phyloP scores from a whole-genome alignment of 176 grass and related monocot species.

The sorghum (Sorghum bicolor) region Sorghum_bicolor_NCBIv3 NC_012878.2:51493501-51494000 shows the following conservation, averaged over 20 bases:
- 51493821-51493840: constrained; percentile 24
- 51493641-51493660: background rate
- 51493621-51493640: background rate
- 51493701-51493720: constrained; percentile 43
- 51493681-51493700: background rate
- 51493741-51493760: background rate
- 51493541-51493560: no score
- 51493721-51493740: background rate
- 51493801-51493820: constrained; percentile 31
- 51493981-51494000: no score
- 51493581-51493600: background rate
- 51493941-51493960: no score
- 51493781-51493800: constrained; percentile 14
- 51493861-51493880: no score
- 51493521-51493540: background rate
- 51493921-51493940: no score
- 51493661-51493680: background rate
- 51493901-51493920: no score
- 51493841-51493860: no score
- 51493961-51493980: no score
- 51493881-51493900: no score
- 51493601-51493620: background rate
- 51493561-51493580: background rate
- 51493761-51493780: constrained; percentile 38
- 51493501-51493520: background rate